These are phyloP conservation scores for Fusarium beomiforme DNA, from an alignment of 2,329 filamentous ascomycete genomes.

Conservation along the genomic window DNA sequence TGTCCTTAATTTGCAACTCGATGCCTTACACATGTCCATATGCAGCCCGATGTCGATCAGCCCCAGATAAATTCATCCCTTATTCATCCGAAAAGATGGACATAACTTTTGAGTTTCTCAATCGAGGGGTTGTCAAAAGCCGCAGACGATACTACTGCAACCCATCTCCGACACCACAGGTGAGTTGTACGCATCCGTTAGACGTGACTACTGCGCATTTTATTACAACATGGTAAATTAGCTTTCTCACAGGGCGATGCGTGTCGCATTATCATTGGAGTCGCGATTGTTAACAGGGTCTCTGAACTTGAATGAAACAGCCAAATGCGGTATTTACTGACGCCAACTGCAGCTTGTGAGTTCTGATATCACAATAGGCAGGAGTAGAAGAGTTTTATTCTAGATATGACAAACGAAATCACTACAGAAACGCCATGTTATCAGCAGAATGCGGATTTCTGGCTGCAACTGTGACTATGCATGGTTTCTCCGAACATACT, in stretches of 20 bases:
- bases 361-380: no score
- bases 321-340: neutral
- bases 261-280: neutral
- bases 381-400: rapidly evolving
- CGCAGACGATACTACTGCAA: neutral
- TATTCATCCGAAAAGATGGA: neutral
- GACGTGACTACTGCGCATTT: neutral
- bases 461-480: neutral
- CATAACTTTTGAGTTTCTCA: neutral
- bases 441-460: no score
- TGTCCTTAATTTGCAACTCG: no score
- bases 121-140: neutral
- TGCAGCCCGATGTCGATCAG: neutral
- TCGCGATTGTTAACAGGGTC: neutral
- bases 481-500: neutral
- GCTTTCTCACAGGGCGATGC: neutral
- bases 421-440: rapidly evolving
- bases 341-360: neutral
- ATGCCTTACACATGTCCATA: no score
- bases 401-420: rapidly evolving
- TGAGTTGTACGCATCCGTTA: neutral
- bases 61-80: neutral
- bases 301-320: neutral
- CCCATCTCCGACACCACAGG: neutral
- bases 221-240: rapidly evolving